Evolutionary conservation across 768 basidiomycete genomes (phyloP), one percentile per base, ranked within the genome.

Genomic region (Mycena pura): DNA sequence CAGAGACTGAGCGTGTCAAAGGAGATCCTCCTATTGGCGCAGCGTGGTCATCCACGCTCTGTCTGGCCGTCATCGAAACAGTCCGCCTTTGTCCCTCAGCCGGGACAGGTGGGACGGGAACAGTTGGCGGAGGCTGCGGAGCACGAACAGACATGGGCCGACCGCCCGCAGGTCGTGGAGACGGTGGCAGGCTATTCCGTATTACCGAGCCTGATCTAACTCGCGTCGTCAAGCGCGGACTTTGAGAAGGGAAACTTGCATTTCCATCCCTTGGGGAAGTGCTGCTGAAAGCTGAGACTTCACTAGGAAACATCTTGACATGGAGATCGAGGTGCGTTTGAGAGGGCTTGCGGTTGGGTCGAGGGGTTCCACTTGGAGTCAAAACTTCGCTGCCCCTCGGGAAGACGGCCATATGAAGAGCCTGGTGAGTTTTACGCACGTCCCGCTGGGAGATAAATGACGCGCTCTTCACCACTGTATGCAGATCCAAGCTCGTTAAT

Each of bases 401-500:
- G 49, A 66, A 63, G 24, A 66, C 48, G 11, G 52, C 49, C n/a
- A 57, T 4, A 39, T 66, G 65, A 19, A 66, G 62, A 5, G 50
- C 54, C 31, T 39, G 43, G 36, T 66, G 65, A 19, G 57, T 57
- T 32, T 60, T 60, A 14, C 31, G 53, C 14, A 24, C 24, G 9
- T 34, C 45, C 31, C 14, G 25, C 43, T 25, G 44, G 14, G 53
- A 19, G 38, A n/a, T 39, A 43, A 57, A 28, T 1, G 51, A 7
- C 3, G 60, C 32, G 28, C 59, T 66, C 48, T 47, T 52, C 3
- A 68, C 54, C 39, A 66, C 49, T 1, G 64, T 64, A 24, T 69
- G 62, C 6, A 63, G 38, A 40, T 69, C 56, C 21, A 60, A 66
- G 11, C 64, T 47, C 19, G 60, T 62, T 36, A 65, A 65, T 58